phyloP scores from a whole-genome alignment of 257 asterid species.

The Gardenia jasminoides region DNA sequence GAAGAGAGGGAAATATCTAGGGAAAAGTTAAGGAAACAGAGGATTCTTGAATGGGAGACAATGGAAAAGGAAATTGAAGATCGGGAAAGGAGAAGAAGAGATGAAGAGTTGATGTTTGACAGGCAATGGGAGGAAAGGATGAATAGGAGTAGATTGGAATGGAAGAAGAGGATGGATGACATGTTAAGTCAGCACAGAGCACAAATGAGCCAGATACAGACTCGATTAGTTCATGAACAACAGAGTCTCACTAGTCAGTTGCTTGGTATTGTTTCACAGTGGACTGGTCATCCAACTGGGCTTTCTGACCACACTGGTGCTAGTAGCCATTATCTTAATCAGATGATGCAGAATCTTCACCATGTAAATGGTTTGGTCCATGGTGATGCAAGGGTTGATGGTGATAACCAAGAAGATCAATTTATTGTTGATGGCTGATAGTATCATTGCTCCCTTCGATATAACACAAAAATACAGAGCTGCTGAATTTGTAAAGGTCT shows the following conservation, averaged over 20 bases:
- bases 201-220: conserved; percentile 84
- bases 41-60: conserved; percentile 73
- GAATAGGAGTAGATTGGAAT: conserved; percentile 67
- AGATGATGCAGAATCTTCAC: conserved; percentile 94
- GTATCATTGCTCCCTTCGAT: conserved; percentile 3
- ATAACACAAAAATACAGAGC: not conserved
- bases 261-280: conserved; percentile 81
- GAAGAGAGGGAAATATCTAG: conserved; percentile 46
- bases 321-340: conserved; percentile 74
- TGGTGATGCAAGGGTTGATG: conserved; percentile 84
- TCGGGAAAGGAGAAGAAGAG: conserved; percentile 59
- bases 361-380: conserved; percentile 75
- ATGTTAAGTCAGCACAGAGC: conserved; percentile 69
- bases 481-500: conserved; percentile 9
- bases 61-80: conserved; percentile 80
- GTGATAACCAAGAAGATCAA: conserved; percentile 90
- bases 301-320: conserved; percentile 83
- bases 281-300: conserved; percentile 73
- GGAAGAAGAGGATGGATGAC: conserved; percentile 84
- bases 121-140: conserved; percentile 81
- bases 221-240: conserved; percentile 81
- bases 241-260: conserved; percentile 79
- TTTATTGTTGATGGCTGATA: conserved; percentile 85
- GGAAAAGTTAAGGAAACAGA: conserved; percentile 58
- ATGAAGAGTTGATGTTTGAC: conserved; percentile 60